Evolutionary conservation across 345 rosid genomes (phyloP), one percentile per base, ranked within the genome.

Genomic region (Mallotus nudiflorus): DNA sequence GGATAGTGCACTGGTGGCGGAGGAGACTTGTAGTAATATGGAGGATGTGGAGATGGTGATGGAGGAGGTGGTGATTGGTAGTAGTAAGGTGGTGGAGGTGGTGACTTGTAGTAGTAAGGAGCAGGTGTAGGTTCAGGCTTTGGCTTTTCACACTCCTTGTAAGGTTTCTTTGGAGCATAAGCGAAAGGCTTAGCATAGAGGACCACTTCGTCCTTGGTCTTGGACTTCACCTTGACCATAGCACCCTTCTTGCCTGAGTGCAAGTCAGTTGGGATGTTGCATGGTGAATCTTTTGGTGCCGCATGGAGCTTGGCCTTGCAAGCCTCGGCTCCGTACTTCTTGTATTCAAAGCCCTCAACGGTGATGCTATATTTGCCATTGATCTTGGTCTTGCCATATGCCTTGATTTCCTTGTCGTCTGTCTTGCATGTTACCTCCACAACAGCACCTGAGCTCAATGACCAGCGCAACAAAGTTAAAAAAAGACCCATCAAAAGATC

Each of bases 281-380:
- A 80, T 0, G 74, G 48, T 44, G 80, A 76, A 35, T 51, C 27
- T 51, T 80, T 44, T 3, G 77, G 75, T 31, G 83, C 64, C 10
- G 37, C 42, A 2, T 76, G 75, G 14, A 80, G 83, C 72, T 76
- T 76, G 22, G 78, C 81, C n/a, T 51, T 76, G 71, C 83, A 80
- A 4, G 78, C 80, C 65, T 65, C 18, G 56, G 13, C 68, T 49
- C 83, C 83, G 40, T 76, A 76, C 35, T 76, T 73, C 0, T 9
- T 27, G 31, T 76, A 80, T 20, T 73, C 57, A 18, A 73, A 80
- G 6, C 68, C 83, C 1, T 77, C 58, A 16, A 80, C 33, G 0
- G 72, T 46, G 31, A 76, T 70, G 20, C 80, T 76, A 20, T 73
- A 80, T 58, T 75, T 75, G 13, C 79, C 79, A 42, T 75, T 75